Evolutionary conservation across 2,329 filamentous ascomycete genomes (phyloP).

Genomic region (Tolypocladium pustulatum): DNA sequence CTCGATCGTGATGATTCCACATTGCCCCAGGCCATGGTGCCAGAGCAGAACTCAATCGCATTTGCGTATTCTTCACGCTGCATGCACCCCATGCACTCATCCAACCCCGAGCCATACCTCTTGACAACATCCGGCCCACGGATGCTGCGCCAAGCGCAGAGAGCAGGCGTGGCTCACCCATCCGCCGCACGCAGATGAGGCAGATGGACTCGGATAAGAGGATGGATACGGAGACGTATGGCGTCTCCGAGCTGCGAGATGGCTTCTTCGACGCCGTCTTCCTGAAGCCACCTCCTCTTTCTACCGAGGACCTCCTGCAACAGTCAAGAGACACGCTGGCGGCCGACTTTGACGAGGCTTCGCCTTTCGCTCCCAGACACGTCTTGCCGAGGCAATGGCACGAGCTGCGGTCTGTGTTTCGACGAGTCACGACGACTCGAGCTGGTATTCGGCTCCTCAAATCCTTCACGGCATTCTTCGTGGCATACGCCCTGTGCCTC

Average conservation of each 20-base stretch:
- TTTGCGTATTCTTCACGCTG: not conserved
- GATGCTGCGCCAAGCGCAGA: constrained; percentile 1
- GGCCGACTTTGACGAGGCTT: constrained; percentile 30
- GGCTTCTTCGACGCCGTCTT: constrained; percentile 39
- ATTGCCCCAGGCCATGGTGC: no score
- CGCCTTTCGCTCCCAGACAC: constrained; percentile 33
- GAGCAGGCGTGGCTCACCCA: constrained; percentile 14
- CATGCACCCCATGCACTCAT: not conserved
- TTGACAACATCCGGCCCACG: constrained; percentile 6
- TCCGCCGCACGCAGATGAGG: constrained; percentile 22
- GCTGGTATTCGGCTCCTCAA: constrained; percentile 41
- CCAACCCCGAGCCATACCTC: not conserved
- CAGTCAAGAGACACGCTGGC: constrained; percentile 35
- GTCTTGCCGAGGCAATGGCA: constrained; percentile 38
- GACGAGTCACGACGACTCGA: constrained; percentile 34
- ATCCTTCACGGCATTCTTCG: constrained; percentile 45
- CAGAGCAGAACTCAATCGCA: not conserved
- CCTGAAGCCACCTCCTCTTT: constrained; percentile 27
- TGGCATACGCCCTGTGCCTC: constrained; percentile 45
- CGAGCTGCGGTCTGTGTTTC: constrained; percentile 27
- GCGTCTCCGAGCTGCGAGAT: constrained; percentile 31
- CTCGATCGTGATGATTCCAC: not conserved
- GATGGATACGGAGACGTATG: constrained; percentile 28
- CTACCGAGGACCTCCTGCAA: constrained; percentile 27
- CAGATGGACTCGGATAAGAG: constrained; percentile 22